phyloP scores from a whole-genome alignment of 768 basidiomycete species.

The Russula sp. region DNA sequence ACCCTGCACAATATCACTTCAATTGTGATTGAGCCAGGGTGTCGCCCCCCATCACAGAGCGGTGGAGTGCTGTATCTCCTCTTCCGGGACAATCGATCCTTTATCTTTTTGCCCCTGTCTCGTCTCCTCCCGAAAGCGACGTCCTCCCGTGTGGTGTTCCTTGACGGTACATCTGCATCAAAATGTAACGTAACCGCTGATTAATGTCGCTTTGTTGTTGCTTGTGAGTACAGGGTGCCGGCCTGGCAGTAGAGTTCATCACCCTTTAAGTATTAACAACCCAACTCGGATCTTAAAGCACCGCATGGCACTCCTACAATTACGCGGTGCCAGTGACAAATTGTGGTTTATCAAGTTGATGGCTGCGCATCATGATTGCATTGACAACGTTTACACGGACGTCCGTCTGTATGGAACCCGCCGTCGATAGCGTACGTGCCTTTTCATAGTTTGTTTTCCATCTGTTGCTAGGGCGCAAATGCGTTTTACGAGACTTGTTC shows the following conservation, averaged over 20 bases:
- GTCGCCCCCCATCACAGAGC: background rate
- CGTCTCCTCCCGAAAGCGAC: background rate
- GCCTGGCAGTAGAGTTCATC: constrained; percentile 7
- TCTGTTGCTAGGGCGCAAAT: constrained; percentile 11
- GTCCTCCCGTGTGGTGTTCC: background rate
- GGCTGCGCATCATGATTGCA: constrained; percentile 4
- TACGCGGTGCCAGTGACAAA: constrained; percentile 13
- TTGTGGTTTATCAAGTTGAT: constrained; percentile 6
- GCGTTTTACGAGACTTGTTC: background rate
- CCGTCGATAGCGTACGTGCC: constrained; percentile 1
- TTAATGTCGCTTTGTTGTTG: constrained; percentile 4
- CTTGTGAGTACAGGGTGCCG: constrained; percentile 4
- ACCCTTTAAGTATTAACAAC: background rate
- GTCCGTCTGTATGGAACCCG: constrained; percentile 1
- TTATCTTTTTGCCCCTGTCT: constrained; percentile 14
- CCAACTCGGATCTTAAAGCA: constrained; percentile 16
- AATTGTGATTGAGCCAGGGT: background rate
- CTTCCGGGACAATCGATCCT: background rate
- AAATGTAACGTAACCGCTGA: constrained; percentile 11
- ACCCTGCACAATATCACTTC: constrained; percentile 6
- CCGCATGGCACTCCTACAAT: constrained; percentile 12
- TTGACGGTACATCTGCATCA: background rate
- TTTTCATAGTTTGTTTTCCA: constrained; percentile 1
- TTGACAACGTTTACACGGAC: background rate
- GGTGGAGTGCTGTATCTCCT: background rate